A percentile compares a stretch with the other conserved stretches of the same genome.
Conservation (phyloP, 306 rosid genomes). For the Prunus padus region DNA sequence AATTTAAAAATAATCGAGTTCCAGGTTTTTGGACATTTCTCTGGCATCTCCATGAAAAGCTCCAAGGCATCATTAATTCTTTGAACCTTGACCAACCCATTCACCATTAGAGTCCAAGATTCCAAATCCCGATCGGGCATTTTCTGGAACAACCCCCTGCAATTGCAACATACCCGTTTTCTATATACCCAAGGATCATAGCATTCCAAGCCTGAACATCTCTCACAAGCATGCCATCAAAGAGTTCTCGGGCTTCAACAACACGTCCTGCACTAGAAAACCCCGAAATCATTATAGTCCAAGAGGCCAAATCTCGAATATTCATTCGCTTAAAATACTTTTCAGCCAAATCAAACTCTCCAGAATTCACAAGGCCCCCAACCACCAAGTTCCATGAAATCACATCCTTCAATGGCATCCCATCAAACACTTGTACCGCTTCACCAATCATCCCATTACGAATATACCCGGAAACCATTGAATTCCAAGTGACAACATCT, state of each 20-base stretch:
- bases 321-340: slow-evolving; percentile 37
- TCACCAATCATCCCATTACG: slow-evolving; percentile 40
- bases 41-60: slow-evolving; percentile 50
- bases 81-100: slow-evolving; percentile 33
- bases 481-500: slow-evolving; percentile 52
- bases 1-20: slow-evolving; percentile 40
- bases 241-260: slow-evolving; percentile 37
- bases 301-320: slow-evolving; percentile 41
- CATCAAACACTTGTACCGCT: slow-evolving; percentile 39
- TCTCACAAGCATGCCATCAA: slow-evolving; percentile 43
- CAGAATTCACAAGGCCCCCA: slow-evolving; percentile 46
- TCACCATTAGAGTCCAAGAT: slow-evolving; percentile 43
- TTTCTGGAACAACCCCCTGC: slow-evolving; percentile 41
- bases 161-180: slow-evolving; percentile 31
- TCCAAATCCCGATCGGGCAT: slow-evolving; percentile 43
- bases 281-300: slow-evolving; percentile 53
- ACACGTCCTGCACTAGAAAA: slow-evolving; percentile 33
- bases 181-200: slow-evolving; percentile 41
- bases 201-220: slow-evolving; percentile 52
- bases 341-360: slow-evolving; percentile 38
- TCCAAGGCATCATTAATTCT: slow-evolving; percentile 40
- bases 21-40: slow-evolving; percentile 44
- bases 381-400: slow-evolving; percentile 57
- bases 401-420: slow-evolving; percentile 42
- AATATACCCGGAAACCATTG: slow-evolving; percentile 50